Evolutionary conservation across 2,329 filamentous ascomycete genomes (phyloP).

Genomic region (Ophiognomonia clavigignenti-juglandacearum): DNA sequence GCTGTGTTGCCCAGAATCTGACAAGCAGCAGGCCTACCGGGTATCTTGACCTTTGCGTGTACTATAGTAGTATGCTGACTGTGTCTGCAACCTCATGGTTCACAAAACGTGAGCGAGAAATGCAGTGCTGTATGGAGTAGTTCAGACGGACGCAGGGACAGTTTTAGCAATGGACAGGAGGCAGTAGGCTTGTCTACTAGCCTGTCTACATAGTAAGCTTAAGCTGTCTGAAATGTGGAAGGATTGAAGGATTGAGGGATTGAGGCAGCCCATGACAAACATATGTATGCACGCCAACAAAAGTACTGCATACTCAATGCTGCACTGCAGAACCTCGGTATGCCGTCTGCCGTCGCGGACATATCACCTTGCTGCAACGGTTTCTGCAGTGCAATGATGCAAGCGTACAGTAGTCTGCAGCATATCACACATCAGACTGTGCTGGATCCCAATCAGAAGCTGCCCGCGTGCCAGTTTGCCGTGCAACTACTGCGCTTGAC

Average conservation of each 20-base stretch:
- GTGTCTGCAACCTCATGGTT: neutral
- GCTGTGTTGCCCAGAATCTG: neutral
- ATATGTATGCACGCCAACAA: neutral
- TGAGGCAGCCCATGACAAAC: neutral
- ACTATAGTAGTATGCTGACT: neutral
- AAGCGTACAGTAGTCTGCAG: constrained; percentile 4
- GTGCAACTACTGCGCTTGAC: no score
- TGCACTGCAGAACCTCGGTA: neutral
- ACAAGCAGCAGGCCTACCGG: neutral
- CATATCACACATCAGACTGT: neutral
- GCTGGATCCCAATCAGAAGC: neutral
- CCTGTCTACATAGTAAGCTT: neutral
- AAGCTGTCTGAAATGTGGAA: neutral
- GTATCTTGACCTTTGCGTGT: neutral
- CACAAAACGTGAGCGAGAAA: neutral
- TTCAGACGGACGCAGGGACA: neutral
- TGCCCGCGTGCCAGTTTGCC: neutral
- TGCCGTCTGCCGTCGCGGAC: neutral
- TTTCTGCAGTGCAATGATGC: constrained; percentile 5
- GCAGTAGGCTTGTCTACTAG: neutral
- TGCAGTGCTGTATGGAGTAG: neutral
- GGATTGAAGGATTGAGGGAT: neutral
- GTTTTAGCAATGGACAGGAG: neutral
- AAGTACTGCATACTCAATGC: neutral
- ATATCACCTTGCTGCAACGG: no score